Evolutionary conservation across 306 rosid genomes (phyloP), one percentile per base, ranked within the genome.

Genomic region (Dryas alaskensis): DNA sequence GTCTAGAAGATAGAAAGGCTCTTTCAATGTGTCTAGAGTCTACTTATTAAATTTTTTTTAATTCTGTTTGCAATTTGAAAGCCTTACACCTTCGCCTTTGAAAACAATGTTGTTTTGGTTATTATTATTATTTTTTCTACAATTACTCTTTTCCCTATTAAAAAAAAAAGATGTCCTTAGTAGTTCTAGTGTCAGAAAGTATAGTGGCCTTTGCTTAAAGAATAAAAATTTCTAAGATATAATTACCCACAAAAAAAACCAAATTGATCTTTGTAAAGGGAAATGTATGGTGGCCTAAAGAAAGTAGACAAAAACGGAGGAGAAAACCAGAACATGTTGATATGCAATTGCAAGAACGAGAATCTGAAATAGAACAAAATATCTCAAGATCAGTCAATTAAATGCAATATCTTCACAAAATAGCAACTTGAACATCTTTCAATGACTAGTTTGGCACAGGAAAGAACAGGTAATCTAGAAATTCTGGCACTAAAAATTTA

Each of bases 281-380:
- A 11, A 65, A 63, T 4, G 14, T 63, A 16, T n/a, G 51, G 25
- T 63, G 16, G 42, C 16, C 16, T 66, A 13, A 10, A 65, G 44
- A 66, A 65, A 27, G 43, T 46, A 12, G 45, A 25, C 19, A 47
- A 1, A 66, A 12, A 3, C 37, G 6, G 58, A 7, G 13, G 58
- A 27, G 25, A 27, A 66, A 49, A 8, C 27, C 10, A 48, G 7
- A 17, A 54, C 17, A 48, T n/a, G 25, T 31, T 4, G 45, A 67
- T 67, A 67, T 27, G 46, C 19, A 4, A 49, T 48, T 67, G 13
- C 72, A 49, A 31, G 12, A 57, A 48, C 22, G 27, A 67, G 59
- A 67, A 67, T 42, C 60, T 51, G 48, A 68, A 14, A 39, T 31
- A 37, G 60, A 51, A 51, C 60, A 68, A 51, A 50, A 51, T 39